Base-by-base conservation (phyloP, 768 basidiomycete genomes). In the Suillus paluster region DNA sequence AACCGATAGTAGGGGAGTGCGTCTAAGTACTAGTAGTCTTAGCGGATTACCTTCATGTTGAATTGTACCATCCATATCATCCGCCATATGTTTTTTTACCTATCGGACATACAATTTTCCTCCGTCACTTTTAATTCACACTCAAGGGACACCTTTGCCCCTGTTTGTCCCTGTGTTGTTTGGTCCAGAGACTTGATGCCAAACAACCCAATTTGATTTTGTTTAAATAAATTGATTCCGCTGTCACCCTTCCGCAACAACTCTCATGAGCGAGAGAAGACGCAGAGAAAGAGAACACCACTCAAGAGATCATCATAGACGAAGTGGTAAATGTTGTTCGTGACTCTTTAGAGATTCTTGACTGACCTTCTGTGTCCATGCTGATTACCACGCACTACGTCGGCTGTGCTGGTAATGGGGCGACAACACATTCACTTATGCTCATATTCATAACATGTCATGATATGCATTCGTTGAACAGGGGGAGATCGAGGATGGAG, bases 321-420 rank as follows among this genome's bases (percentile, higher is more conserved):
- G 63, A 55, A 66, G 48, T 66, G 72, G 73, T 73, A 66, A 71
- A 73, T 62, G 66, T 6, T 9, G 10, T 64, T 39, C 63, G 1
- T 58, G 9, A 19, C 1, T 38, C 2, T 25, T 19, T n/a, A 5
- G 15, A 33, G 63, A 61, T 63, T 33, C 58, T 57, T 64, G 64
- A 63, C 72, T 73, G 68, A 73, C 60, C 52, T 65, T 58, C 57
- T 60, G 39, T 60, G 33, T 49, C 53, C 57, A 62, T 75, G 68
- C 61, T 73, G 72, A 67, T 66, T 66, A 70, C 67, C 65, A 67
- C 64, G 63, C 62, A 25, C 44, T 23, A 38, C 49, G 25, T 49
- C 25, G 38, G 57, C 44, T 66, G 52, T 45, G 38, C 4, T 46
- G 68, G 63, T 63, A 53, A 62, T 53, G 59, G 72, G 73, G 70